Conservation (phyloP, 2,329 filamentous ascomycete genomes). For the Cladophialophora yegresii region DNA sequence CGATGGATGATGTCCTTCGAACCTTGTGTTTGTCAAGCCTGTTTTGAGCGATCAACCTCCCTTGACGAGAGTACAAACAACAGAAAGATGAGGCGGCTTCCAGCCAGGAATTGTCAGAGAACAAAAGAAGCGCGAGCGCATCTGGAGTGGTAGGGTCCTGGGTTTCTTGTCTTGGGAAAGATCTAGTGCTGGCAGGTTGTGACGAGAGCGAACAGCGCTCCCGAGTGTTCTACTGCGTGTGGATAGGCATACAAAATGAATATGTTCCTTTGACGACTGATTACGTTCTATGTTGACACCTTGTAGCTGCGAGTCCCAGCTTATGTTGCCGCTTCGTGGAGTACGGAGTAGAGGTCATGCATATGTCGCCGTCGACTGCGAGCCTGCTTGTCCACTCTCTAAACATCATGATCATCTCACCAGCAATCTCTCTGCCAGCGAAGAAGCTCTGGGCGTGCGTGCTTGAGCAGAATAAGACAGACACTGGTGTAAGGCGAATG, state of each 20-base stretch:
- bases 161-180: constrained; percentile 30
- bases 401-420: neutral
- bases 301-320: neutral
- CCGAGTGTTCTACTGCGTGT: constrained; percentile 32
- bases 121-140: constrained; percentile 21
- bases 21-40: constrained; percentile 22
- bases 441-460: neutral
- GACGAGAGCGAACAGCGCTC: constrained; percentile 31
- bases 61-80: constrained; percentile 20
- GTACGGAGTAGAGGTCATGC: neutral
- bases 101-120: constrained; percentile 15
- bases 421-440: neutral
- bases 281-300: neutral
- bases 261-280: constrained; percentile 27
- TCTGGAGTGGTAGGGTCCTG: constrained; percentile 19
- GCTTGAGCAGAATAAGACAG: neutral
- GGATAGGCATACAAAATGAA: constrained; percentile 36
- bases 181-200: constrained; percentile 34
- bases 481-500: neutral
- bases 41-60: constrained; percentile 20
- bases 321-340: neutral
- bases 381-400: neutral
- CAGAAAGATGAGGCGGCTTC: constrained; percentile 18
- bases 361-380: neutral
- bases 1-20: constrained; percentile 29